Evolutionary conservation across 768 basidiomycete species (phyloP), one percentile per base, ranked within the genome.

Genomic region (Pluteus cervinus): DNA sequence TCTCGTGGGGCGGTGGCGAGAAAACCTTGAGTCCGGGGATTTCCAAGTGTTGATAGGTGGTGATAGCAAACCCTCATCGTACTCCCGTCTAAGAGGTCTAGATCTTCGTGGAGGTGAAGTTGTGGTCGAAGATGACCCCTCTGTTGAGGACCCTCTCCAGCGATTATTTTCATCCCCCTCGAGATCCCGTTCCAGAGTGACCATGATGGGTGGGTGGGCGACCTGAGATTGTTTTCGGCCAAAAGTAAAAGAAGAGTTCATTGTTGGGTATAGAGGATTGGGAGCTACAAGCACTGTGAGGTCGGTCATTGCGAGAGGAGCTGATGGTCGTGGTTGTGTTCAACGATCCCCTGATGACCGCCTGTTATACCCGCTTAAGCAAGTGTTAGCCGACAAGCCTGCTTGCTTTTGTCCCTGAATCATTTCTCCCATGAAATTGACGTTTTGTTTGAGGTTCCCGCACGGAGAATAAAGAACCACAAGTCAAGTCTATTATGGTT

Each of bases 231-330:
- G 47, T 29, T 54, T 52, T 20, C 58, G 52, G 4, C 60, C 54
- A 39, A 66, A 65, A 1, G 55, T 46, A 33, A 65, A 63, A 3
- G 17, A 25, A 29, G 53, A 47, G 9, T 51, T 53, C 29, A 59
- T 55, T 26, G 51, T 45, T 23, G 67, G 64, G 43, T 66, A 61
- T 32, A 71, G 53, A 22, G 68, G 66, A 14, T 63, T 62, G 2
- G 71, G 69, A n/a, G 69, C 65, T 28, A 72, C 58, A 30, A 76
- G 64, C 20, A 73, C 69, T 2, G 72, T 74, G 14, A 74, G 62
- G 52, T 74, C 73, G 4, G 72, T 62, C 71, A 73, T 73, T 26
- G 48, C 48, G 45, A 46, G 40, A n/a, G 37, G 9, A 24, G 20
- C n/a, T n/a, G n/a, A n/a, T n/a, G n/a, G n/a, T n/a, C n/a, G n/a